Evolutionary conservation across 2,329 filamentous ascomycete species (phyloP).

Genomic region (Myrmaecium sp.): DNA sequence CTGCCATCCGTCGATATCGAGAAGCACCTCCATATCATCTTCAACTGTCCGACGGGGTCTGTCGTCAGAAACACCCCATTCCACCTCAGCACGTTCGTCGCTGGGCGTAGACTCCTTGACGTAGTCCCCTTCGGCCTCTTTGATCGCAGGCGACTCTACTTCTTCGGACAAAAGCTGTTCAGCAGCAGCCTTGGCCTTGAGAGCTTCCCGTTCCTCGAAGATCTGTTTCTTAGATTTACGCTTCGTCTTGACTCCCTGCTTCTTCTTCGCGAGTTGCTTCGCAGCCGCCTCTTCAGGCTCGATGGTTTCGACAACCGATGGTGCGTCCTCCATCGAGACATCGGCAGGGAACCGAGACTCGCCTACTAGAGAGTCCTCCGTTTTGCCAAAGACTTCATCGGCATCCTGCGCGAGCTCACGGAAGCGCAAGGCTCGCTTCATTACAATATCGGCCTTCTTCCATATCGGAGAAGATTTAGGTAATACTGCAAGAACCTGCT

Average conservation of each 20-base stretch:
- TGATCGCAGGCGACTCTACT: conserved; percentile 14
- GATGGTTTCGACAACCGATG: conserved; percentile 20
- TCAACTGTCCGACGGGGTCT: conserved; percentile 47
- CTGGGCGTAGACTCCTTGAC: conserved; percentile 13
- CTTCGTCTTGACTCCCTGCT: conserved; percentile 41
- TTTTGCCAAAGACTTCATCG: conserved; percentile 55
- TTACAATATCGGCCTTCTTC: conserved; percentile 52
- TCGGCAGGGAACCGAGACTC: conserved; percentile 27
- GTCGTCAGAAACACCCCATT: conserved; percentile 43
- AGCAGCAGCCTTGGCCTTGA: conserved; percentile 25
- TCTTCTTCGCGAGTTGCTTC: conserved; percentile 17
- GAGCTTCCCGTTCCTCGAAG: conserved; percentile 47
- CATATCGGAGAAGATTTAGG: conserved; percentile 47
- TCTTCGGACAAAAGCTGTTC: conserved; percentile 35
- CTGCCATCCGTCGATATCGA: conserved; percentile 58
- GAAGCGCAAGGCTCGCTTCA: conserved; percentile 36
- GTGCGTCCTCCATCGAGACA: too few species aligned
- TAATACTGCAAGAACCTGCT: conserved; percentile 36
- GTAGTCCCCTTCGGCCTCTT: conserved; percentile 14
- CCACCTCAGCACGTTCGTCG: conserved; percentile 32
- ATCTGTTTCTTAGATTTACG: conserved; percentile 67
- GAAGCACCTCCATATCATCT: conserved; percentile 44
- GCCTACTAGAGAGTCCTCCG: conserved; percentile 25
- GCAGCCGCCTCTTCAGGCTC: conserved; percentile 12
- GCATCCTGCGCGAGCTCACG: conserved; percentile 74